Conservation (phyloP, 345 rosid species). For the Eucalyptus cloeziana region DNA sequence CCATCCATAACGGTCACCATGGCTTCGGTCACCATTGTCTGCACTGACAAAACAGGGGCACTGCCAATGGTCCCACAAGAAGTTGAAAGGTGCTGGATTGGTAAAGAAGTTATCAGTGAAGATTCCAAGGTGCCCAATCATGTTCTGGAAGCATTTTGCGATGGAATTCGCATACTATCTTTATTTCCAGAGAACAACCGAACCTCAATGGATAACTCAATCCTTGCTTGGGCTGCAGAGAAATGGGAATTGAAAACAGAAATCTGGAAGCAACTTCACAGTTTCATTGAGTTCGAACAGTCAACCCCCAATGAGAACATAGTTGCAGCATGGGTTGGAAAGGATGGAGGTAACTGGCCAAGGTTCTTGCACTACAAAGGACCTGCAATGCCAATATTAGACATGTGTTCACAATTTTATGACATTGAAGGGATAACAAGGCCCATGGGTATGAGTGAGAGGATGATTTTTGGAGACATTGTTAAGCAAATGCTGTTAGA, state of each 20-base stretch:
- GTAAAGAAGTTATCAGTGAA: neutral
- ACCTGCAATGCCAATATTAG: neutral
- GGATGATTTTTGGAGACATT: neutral
- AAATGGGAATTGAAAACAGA: neutral
- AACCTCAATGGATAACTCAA: neutral
- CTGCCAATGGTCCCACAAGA: neutral
- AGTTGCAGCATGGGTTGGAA: neutral
- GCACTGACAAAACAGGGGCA: neutral
- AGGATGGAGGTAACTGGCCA: neutral
- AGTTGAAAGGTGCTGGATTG: neutral
- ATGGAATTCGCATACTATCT: neutral
- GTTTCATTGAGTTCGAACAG: neutral
- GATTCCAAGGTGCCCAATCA: neutral
- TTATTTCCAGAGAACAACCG: neutral
- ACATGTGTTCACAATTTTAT: neutral
- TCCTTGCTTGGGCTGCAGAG: neutral
- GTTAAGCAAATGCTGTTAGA: neutral
- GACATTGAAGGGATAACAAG: neutral
- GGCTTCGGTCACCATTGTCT: neutral
- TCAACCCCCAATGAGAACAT: neutral
- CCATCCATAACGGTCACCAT: neutral
- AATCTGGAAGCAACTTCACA: neutral
- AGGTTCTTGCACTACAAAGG: neutral
- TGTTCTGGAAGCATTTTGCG: neutral
- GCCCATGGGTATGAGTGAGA: neutral